phyloP scores from a whole-genome alignment of 257 asterid species.

The Solanum neorickii region DNA sequence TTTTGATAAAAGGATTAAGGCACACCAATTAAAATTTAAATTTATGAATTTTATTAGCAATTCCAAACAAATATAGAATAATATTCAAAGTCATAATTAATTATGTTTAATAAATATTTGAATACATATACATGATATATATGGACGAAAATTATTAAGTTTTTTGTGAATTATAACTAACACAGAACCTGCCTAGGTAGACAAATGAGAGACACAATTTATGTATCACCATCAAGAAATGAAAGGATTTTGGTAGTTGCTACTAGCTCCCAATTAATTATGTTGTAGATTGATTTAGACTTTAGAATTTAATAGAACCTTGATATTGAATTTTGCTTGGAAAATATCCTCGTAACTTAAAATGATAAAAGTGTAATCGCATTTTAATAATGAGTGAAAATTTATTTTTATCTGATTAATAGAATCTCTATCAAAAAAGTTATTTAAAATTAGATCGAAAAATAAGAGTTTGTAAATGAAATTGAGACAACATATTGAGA shows the following conservation, averaged over 20 bases:
- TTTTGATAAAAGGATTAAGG: not conserved
- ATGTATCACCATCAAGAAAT: not conserved
- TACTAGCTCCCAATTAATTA: not conserved
- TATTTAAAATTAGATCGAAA: not conserved
- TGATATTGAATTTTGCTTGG: not conserved
- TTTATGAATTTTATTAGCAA: not conserved
- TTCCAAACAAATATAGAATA: not conserved
- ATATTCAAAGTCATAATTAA: not conserved
- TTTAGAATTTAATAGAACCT: not conserved
- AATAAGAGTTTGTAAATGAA: not conserved
- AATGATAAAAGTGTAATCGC: not conserved
- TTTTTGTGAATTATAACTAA: not conserved
- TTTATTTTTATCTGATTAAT: not conserved
- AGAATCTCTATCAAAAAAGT: not conserved
- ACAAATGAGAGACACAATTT: not conserved
- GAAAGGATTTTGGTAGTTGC: not conserved
- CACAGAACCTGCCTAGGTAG: not conserved
- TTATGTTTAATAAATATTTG: not conserved
- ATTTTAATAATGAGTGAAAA: not conserved
- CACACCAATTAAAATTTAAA: not conserved
- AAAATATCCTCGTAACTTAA: not conserved
- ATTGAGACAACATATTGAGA: too few species aligned
- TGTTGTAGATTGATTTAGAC: not conserved
- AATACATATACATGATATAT: not conserved
- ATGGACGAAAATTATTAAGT: not conserved